These are phyloP conservation scores for Hypoxylon lenormandii DNA, from an alignment of 495 filamentous ascomycete species.

Conservation along the genomic window DNA sequence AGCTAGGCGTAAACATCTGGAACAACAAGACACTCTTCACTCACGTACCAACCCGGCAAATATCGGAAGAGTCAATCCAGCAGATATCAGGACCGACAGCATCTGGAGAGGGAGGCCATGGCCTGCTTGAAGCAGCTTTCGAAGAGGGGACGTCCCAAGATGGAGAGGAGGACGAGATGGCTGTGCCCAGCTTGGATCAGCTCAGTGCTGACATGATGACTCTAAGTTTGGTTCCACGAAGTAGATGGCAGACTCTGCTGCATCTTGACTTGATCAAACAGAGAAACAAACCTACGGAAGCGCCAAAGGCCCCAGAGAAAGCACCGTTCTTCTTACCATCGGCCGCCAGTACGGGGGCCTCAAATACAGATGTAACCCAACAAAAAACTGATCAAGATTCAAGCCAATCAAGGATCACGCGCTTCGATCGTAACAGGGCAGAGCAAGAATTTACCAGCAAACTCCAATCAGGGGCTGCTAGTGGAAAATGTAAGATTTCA, in stretches of 20 bases:
- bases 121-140: slow-evolving; percentile 74
- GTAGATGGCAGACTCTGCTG: slow-evolving; percentile 90
- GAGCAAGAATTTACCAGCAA: slow-evolving; percentile 71
- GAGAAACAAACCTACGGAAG: slow-evolving; percentile 93
- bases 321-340: slow-evolving; percentile 96
- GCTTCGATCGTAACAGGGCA: slow-evolving; percentile 55
- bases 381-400: slow-evolving; percentile 34
- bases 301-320: slow-evolving; percentile 90
- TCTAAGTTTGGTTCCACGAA: slow-evolving; percentile 86
- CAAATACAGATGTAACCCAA: slow-evolving; percentile 40
- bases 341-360: slow-evolving; percentile 57
- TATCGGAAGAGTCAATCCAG: slow-evolving; percentile 78
- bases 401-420: slow-evolving; percentile 54
- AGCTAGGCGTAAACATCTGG: slow-evolving; percentile 92
- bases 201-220: slow-evolving; percentile 84
- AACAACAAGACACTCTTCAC: slow-evolving; percentile 91
- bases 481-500: slow-evolving; percentile 63
- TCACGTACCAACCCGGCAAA: slow-evolving; percentile 82
- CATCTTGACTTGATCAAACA: slow-evolving; percentile 89
- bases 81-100: slow-evolving; percentile 72
- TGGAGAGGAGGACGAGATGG: slow-evolving; percentile 61
- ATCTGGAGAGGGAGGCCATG: slow-evolving; percentile 85
- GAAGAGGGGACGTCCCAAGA: slow-evolving; percentile 60
- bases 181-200: slow-evolving; percentile 72
- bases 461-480: slow-evolving; percentile 62